A percentile compares a stretch with the other conserved stretches of the same genome.
Evolutionary conservation across 192 early-diverging fungal species (phyloP).

Genomic region (Helicostylum pulchrum): DNA sequence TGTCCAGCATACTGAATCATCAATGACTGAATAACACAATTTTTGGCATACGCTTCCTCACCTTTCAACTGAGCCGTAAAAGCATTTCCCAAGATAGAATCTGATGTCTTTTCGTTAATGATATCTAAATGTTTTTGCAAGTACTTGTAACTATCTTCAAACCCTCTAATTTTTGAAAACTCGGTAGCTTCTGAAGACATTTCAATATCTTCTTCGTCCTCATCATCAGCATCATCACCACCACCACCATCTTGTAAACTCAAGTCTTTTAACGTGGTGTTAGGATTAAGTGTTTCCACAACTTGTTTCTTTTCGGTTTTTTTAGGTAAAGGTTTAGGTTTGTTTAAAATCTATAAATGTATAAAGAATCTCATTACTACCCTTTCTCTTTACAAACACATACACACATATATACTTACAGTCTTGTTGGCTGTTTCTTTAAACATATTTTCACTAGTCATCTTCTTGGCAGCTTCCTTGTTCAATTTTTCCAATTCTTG

Average conservation of each 20-base stretch:
- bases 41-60: slow-evolving; percentile 61
- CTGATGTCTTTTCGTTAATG: slow-evolving; percentile 64
- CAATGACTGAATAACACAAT: slow-evolving; percentile 77
- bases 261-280: slow-evolving; percentile 34
- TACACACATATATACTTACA: slow-evolving; percentile 27
- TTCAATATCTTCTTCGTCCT: slow-evolving; percentile 55
- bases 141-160: slow-evolving; percentile 60
- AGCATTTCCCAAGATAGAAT: slow-evolving; percentile 83
- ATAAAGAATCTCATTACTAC: neutral
- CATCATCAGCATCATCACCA: slow-evolving; percentile 41
- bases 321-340: slow-evolving; percentile 20
- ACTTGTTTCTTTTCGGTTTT: slow-evolving; percentile 52
- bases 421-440: slow-evolving; percentile 64
- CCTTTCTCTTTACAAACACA: neutral
- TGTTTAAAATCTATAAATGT: slow-evolving; percentile 1
- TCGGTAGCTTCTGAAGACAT: slow-evolving; percentile 49
- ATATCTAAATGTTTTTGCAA: slow-evolving; percentile 70
- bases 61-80: slow-evolving; percentile 76
- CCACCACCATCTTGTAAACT: slow-evolving; percentile 13
- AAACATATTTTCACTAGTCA: slow-evolving; percentile 67
- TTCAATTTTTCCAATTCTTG: slow-evolving; percentile 55
- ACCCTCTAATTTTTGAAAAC: slow-evolving; percentile 59
- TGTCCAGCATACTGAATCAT: slow-evolving; percentile 83
- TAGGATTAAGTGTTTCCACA: slow-evolving; percentile 65
- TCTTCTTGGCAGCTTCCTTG: slow-evolving; percentile 61